phyloP scores from a whole-genome alignment of 495 filamentous ascomycete species.

The Hypoxylon cercidicola region DNA sequence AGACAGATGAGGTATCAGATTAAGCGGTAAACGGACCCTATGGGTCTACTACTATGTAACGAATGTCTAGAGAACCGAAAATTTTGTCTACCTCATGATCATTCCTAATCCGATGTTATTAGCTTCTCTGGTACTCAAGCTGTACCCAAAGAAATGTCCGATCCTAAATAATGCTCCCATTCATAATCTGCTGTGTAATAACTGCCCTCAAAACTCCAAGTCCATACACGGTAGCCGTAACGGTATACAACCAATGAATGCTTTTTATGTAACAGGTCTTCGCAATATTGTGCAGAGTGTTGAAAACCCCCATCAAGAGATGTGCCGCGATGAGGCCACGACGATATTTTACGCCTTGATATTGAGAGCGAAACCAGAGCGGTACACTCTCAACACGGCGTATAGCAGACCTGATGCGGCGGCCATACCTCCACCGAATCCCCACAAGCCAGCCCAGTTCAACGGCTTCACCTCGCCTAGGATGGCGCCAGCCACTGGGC shows the following conservation, averaged over 20 bases:
- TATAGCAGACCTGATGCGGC: slow-evolving; percentile 39
- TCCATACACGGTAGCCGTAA: slow-evolving; percentile 3
- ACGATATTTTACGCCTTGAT: slow-evolving; percentile 32
- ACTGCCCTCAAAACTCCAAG: slow-evolving; percentile 6
- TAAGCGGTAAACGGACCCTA: slow-evolving; percentile 6
- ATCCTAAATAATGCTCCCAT: background rate
- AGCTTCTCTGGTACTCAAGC: background rate
- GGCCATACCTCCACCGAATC: slow-evolving; percentile 49
- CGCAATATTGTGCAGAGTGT: background rate
- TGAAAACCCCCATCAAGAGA: background rate
- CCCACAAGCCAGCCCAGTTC: slow-evolving; percentile 49
- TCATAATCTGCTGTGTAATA: background rate
- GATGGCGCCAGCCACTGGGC: slow-evolving; percentile 48
- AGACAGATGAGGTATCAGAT: slow-evolving; percentile 4
- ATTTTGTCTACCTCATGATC: slow-evolving; percentile 20
- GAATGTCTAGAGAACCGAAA: slow-evolving; percentile 30
- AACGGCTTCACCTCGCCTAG: slow-evolving; percentile 35
- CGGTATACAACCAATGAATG: background rate
- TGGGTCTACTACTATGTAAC: slow-evolving; percentile 17
- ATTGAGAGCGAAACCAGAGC: slow-evolving; percentile 33
- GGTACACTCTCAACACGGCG: slow-evolving; percentile 27
- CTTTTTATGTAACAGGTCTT: slow-evolving; percentile 10
- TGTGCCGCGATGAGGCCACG: background rate
- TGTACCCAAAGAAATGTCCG: slow-evolving; percentile 1
- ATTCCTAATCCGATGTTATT: slow-evolving; percentile 15